Conservation (phyloP, 345 rosid species). For the Lagerstroemia speciosa region DNA sequence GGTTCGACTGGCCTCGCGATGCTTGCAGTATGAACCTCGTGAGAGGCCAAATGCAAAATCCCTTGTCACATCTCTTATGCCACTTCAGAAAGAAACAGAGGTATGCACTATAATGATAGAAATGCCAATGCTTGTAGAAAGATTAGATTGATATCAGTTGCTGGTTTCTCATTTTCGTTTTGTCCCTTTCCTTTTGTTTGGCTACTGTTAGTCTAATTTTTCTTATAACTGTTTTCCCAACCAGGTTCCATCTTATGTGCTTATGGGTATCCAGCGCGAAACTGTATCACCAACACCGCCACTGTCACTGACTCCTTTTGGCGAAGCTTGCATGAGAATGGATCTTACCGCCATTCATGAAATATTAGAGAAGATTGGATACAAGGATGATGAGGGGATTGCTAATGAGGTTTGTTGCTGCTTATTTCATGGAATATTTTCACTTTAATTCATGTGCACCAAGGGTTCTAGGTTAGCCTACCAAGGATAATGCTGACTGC, state of each 20-base stretch:
- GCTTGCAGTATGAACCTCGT: conserved; percentile 84
- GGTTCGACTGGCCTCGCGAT: conserved; percentile 75
- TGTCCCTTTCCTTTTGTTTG: background rate
- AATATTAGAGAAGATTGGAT: conserved; percentile 70
- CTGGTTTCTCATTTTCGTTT: background rate
- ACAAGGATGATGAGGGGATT: conserved; percentile 90
- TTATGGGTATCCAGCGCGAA: conserved; percentile 55
- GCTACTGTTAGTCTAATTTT: background rate
- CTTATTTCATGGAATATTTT: background rate
- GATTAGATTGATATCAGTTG: background rate
- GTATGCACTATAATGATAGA: conserved; percentile 17
- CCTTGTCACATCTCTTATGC: conserved; percentile 60
- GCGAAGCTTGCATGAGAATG: conserved; percentile 75
- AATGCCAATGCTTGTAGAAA: background rate
- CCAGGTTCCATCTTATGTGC: conserved; percentile 57
- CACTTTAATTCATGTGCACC: background rate
- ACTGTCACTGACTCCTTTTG: conserved; percentile 55
- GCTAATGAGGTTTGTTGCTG: conserved; percentile 63
- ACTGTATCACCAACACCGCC: conserved; percentile 33
- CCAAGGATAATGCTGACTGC: background rate
- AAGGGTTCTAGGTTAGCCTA: background rate
- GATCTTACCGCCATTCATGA: conserved; percentile 90
- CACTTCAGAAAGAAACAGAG: conserved; percentile 80
- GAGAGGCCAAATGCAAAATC: conserved; percentile 94
- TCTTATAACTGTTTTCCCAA: conserved; percentile 8